A percentile compares a stretch with the other conserved stretches of the same genome.
phyloP scores from a whole-genome alignment of 202 grass and related monocot genomes.

The Dendrocalamus latiflorus region DNA sequence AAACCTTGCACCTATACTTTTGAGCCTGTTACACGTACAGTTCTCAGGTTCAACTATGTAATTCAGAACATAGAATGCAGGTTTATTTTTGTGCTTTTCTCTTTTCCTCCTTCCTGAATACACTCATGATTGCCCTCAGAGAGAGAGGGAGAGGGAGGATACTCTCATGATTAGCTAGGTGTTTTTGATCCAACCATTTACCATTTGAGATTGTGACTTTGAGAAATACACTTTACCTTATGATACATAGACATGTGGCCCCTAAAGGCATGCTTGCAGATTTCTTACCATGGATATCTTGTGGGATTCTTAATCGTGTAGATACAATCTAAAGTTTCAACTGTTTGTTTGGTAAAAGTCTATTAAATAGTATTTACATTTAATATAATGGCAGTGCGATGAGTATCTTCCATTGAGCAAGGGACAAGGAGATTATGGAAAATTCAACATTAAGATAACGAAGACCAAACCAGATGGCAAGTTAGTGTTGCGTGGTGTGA shows the following conservation, averaged over 20 bases:
- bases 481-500: conserved; percentile 60
- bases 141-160: not conserved
- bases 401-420: conserved; percentile 64
- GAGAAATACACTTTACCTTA: no score
- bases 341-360: not conserved
- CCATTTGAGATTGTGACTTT: not conserved
- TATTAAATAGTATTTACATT: conserved; percentile 21
- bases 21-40: not conserved
- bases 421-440: conserved; percentile 50
- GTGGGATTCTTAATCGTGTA: no score
- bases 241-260: no score
- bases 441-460: conserved; percentile 46
- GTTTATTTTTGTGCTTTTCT: not conserved
- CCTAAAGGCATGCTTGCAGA: no score
- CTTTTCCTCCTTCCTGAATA: conserved; percentile 10
- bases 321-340: not conserved
- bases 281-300: no score
- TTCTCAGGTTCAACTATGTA: not conserved
- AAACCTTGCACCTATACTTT: not conserved
- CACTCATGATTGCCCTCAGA: not conserved
- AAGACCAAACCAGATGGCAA: conserved; percentile 21
- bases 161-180: not conserved
- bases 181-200: not conserved
- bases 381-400: conserved; percentile 62
- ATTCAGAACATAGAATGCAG: not conserved